phyloP scores from a whole-genome alignment of 1,284 basidiomycete species.

The Malassezia caprae region DNA sequence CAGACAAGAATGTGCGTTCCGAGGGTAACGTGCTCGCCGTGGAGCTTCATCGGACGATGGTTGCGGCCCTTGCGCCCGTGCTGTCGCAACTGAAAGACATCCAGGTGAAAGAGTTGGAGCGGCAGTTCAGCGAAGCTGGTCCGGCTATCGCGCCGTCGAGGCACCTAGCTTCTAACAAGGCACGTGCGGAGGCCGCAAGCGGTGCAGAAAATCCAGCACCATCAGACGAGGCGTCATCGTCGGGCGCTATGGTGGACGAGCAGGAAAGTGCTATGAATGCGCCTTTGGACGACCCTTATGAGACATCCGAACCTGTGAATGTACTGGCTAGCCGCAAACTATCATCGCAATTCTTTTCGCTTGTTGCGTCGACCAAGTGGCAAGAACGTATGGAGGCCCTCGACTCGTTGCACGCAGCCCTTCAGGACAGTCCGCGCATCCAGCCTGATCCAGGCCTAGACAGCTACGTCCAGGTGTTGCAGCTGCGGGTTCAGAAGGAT shows the following conservation, averaged over 20 bases:
- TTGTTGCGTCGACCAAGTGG: conserved; percentile 85
- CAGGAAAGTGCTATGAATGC: conserved; percentile 44
- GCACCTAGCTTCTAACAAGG: conserved; percentile 64
- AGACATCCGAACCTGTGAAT: conserved; percentile 76
- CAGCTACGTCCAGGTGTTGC: conserved; percentile 66
- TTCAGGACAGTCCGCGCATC: conserved; percentile 66
- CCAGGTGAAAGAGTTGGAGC: conserved; percentile 91
- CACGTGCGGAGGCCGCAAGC: conserved; percentile 15
- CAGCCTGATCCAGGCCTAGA: conserved; percentile 60
- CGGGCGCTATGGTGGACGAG: background rate
- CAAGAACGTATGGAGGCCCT: conserved; percentile 82
- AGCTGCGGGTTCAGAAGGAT: conserved; percentile 72
- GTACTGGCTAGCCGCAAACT: conserved; percentile 59
- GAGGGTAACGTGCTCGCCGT: conserved; percentile 73
- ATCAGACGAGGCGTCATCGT: background rate
- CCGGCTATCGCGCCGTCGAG: conserved; percentile 68
- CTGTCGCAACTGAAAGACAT: conserved; percentile 90
- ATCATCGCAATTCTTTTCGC: conserved; percentile 49
- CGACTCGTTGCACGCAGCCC: conserved; percentile 67
- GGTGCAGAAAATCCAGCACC: background rate
- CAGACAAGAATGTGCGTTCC: conserved; percentile 87
- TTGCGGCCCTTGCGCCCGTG: conserved; percentile 73
- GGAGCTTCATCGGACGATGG: conserved; percentile 76
- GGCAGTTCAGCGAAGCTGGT: conserved; percentile 70
- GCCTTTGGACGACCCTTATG: conserved; percentile 60